Evolutionary conservation across 2,329 filamentous ascomycete species (phyloP).

Genomic region (Colletotrichum sp.): DNA sequence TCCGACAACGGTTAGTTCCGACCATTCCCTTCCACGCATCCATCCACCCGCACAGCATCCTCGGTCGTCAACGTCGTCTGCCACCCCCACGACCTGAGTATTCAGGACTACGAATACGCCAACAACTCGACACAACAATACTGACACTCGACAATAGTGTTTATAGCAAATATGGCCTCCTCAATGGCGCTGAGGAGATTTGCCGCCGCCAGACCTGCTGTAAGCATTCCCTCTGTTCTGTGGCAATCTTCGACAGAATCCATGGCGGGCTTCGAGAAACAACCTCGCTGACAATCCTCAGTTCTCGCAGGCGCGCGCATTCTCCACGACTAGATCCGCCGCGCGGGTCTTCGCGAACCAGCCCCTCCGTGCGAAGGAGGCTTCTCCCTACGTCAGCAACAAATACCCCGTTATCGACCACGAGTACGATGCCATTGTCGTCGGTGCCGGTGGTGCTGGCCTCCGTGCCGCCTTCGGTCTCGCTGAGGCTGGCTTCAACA

Average conservation of each 20-base stretch:
- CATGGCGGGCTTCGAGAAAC: conserved; percentile 25
- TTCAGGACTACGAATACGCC: not conserved
- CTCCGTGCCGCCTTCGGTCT: conserved; percentile 85
- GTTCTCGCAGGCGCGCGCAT: conserved; percentile 76
- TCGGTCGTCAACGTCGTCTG: not conserved
- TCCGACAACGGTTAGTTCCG: conserved; percentile 9
- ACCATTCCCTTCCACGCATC: not conserved
- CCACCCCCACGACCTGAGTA: not conserved
- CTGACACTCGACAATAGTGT: not conserved
- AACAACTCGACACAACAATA: not conserved
- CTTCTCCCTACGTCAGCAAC: conserved; percentile 81
- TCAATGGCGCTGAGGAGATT: conserved; percentile 70
- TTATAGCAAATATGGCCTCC: conserved; percentile 57
- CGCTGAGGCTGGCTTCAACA: conserved; percentile 88
- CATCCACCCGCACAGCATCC: not conserved
- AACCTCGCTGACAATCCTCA: conserved; percentile 34
- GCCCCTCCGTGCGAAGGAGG: conserved; percentile 91
- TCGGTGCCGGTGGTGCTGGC: conserved; percentile 82
- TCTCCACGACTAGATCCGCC: conserved; percentile 85
- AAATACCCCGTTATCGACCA: conserved; percentile 98
- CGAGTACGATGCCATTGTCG: conserved; percentile 97
- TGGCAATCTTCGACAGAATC: conserved; percentile 1
- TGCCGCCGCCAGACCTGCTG: conserved; percentile 59
- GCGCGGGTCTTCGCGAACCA: conserved; percentile 86
- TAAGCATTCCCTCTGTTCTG: conserved; percentile 41